Evolutionary conservation across 805 yeast genomes (phyloP).

Genomic region (Yamadazyma olivae): DNA sequence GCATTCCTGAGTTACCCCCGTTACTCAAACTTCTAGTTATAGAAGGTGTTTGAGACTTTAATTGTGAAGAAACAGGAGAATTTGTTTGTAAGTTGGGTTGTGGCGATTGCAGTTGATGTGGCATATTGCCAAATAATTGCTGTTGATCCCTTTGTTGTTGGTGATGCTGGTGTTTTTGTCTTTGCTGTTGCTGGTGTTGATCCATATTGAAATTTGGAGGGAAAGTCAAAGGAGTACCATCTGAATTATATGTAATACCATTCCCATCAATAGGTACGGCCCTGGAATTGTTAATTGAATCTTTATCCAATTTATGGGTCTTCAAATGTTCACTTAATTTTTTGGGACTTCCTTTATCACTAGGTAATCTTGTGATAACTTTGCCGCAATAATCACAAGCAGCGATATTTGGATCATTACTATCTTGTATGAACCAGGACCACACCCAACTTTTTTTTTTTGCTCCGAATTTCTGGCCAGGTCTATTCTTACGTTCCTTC

Average conservation of each 20-base stretch:
- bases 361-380: constrained; percentile 42
- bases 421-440: constrained; percentile 58
- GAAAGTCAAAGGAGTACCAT: constrained; percentile 16
- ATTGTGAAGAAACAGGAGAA: neutral
- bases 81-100: neutral
- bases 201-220: constrained; percentile 3
- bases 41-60: neutral
- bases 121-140: neutral
- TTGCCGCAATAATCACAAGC: constrained; percentile 55
- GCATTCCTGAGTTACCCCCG: neutral
- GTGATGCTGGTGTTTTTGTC: neutral
- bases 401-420: constrained; percentile 45
- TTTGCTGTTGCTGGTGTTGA: too few relatives aligned
- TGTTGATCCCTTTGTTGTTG: constrained; percentile 2
- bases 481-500: constrained; percentile 40
- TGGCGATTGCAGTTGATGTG: neutral
- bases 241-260: constrained; percentile 29
- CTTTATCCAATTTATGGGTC: constrained; percentile 40
- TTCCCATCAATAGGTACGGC: constrained; percentile 36
- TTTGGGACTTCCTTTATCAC: constrained; percentile 60
- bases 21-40: neutral
- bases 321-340: constrained; percentile 55
- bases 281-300: constrained; percentile 39
- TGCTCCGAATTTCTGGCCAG: constrained; percentile 59
- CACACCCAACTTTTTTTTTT: constrained; percentile 63